A percentile compares a stretch with the other conserved stretches of the same genome.
These are phyloP conservation scores for Suillus plorans DNA, from an alignment of 768 basidiomycete genomes.

Conservation along the genomic window DNA sequence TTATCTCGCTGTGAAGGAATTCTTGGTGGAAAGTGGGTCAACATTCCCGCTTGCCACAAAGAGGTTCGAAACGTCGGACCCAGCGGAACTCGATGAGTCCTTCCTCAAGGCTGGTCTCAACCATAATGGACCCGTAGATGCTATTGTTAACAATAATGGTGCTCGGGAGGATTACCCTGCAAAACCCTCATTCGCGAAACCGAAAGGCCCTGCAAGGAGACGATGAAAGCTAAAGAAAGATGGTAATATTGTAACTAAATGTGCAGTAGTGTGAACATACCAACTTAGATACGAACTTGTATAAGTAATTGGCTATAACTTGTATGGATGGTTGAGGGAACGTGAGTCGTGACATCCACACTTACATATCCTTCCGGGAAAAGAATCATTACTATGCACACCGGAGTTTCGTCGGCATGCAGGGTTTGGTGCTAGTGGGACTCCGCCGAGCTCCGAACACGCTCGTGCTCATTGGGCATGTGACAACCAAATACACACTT, in stretches of 20 bases:
- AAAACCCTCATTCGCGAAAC: constrained; percentile 62
- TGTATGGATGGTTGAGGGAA: not conserved
- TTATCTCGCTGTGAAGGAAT: constrained; percentile 53
- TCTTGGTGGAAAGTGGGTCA: constrained; percentile 44
- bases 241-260: not conserved
- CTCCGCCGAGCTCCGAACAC: constrained; percentile 27
- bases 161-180: constrained; percentile 16
- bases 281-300: not conserved
- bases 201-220: constrained; percentile 66
- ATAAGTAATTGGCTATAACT: not conserved
- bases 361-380: not conserved
- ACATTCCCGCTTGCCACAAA: constrained; percentile 45
- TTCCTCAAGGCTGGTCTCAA: constrained; percentile 63
- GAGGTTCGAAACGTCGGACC: constrained; percentile 85
- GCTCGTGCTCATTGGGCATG: not conserved
- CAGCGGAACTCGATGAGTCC: constrained; percentile 63
- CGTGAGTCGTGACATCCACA: not conserved
- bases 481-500: constrained; percentile 3
- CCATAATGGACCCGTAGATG: constrained; percentile 16
- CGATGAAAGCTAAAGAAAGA: constrained; percentile 25
- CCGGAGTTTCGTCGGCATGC: not conserved
- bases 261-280: not conserved
- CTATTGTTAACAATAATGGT: constrained; percentile 11
- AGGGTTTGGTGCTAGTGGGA: not conserved
- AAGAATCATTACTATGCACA: not conserved